These are phyloP conservation scores for Boletus huronensis DNA, from an alignment of 768 basidiomycete species.

Conservation along the genomic window DNA sequence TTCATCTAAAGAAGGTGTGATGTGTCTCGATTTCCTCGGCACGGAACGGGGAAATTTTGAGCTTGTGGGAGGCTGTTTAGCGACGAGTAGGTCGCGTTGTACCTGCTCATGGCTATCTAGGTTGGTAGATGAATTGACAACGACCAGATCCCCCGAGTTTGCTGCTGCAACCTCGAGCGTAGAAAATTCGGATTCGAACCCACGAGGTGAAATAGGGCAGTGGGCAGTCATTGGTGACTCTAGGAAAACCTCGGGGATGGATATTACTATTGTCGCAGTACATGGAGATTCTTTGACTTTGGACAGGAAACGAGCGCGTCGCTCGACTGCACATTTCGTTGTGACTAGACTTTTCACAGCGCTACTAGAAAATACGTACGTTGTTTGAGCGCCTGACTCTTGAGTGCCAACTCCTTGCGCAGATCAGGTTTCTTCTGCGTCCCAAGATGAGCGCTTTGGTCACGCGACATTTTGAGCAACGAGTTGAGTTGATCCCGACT, in stretches of 20 bases:
- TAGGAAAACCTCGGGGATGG: constrained; percentile 60
- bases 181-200: constrained; percentile 58
- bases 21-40: constrained; percentile 17
- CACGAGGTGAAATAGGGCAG: constrained; percentile 66
- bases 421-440: constrained; percentile 54
- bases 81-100: constrained; percentile 49
- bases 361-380: constrained; percentile 41
- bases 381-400: constrained; percentile 70
- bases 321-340: constrained; percentile 48
- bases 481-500: constrained; percentile 60
- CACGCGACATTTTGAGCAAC: constrained; percentile 58
- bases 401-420: constrained; percentile 71
- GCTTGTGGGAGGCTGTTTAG: constrained; percentile 19
- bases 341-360: neutral
- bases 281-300: constrained; percentile 68
- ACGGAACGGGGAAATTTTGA: constrained; percentile 3
- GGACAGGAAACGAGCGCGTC: constrained; percentile 72
- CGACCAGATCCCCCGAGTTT: constrained; percentile 6
- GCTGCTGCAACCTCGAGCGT: constrained; percentile 48
- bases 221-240: constrained; percentile 70
- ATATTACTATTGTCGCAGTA: constrained; percentile 51
- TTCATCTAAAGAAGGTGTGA: constrained; percentile 70
- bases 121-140: neutral
- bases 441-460: constrained; percentile 45
- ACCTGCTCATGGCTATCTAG: constrained; percentile 59